phyloP scores from a whole-genome alignment of 139 green algal species.

The Yamagishiella unicocca region DNA sequence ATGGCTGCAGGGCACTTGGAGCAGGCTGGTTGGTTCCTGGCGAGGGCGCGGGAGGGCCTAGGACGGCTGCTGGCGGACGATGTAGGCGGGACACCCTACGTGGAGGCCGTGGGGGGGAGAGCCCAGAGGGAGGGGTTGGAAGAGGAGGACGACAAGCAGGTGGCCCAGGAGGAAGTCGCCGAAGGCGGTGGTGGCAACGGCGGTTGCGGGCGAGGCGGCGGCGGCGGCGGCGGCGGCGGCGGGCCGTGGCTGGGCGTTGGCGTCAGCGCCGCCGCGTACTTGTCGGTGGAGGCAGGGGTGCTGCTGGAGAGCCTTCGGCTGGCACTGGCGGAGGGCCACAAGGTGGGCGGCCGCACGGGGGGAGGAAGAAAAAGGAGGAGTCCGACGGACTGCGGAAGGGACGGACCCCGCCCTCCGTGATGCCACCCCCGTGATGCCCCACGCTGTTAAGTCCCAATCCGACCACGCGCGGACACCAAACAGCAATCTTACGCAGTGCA shows the following conservation, averaged over 20 bases:
- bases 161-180: neutral
- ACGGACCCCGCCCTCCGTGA: too few species aligned
- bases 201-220: neutral
- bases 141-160: neutral
- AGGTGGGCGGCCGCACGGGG: neutral
- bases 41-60: constrained; percentile 1
- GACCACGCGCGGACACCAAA: too few species aligned
- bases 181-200: neutral
- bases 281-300: constrained; percentile 3
- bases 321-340: constrained; percentile 24
- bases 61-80: constrained; percentile 13
- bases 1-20: neutral
- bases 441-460: too few species aligned
- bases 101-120: neutral
- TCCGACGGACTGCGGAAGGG: too few species aligned
- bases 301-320: constrained; percentile 29
- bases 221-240: neutral
- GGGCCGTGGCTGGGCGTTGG: neutral
- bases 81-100: neutral
- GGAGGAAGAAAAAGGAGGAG: too few species aligned
- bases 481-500: too few species aligned
- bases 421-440: too few species aligned
- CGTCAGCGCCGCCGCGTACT: neutral
- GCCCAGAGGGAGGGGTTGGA: neutral
- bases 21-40: constrained; percentile 21